These are phyloP conservation scores for Medicago lupulina DNA, from an alignment of 306 rosid species.

Conservation along the genomic window DNA sequence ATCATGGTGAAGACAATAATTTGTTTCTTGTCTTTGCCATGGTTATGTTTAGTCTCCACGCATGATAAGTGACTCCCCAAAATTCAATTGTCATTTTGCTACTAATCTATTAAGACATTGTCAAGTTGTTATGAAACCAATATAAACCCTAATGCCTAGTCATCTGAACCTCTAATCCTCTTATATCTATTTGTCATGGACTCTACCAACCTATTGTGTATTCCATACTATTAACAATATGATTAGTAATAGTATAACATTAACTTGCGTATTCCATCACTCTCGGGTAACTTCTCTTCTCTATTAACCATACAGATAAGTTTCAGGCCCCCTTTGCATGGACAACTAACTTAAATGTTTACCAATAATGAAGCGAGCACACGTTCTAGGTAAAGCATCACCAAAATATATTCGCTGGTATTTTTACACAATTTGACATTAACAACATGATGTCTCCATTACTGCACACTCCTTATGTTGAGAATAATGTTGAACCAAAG, in stretches of 20 bases:
- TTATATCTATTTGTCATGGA: not conserved
- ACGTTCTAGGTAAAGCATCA: not conserved
- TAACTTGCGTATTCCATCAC: not conserved
- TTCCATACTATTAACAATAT: no score
- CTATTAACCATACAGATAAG: not conserved
- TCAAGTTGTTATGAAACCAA: not conserved
- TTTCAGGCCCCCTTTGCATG: not conserved
- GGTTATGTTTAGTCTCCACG: conserved; percentile 8
- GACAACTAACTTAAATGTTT: not conserved
- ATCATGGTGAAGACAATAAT: not conserved
- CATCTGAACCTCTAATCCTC: not conserved
- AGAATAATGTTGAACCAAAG: not conserved
- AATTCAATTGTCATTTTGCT: conserved; percentile 7
- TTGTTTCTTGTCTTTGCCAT: not conserved
- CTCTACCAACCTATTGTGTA: conserved; percentile 1
- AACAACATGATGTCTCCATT: not conserved
- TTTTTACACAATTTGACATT: not conserved
- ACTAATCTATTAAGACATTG: not conserved
- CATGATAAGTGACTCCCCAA: conserved; percentile 4
- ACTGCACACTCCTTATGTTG: not conserved
- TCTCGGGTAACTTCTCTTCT: not conserved
- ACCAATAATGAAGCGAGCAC: not conserved
- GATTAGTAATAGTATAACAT: not conserved
- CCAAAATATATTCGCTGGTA: not conserved
- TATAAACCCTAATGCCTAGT: not conserved